Evolutionary conservation across 352 stramenopile genomes (phyloP).

Genomic region (Globisporangium camurandrum): DNA sequence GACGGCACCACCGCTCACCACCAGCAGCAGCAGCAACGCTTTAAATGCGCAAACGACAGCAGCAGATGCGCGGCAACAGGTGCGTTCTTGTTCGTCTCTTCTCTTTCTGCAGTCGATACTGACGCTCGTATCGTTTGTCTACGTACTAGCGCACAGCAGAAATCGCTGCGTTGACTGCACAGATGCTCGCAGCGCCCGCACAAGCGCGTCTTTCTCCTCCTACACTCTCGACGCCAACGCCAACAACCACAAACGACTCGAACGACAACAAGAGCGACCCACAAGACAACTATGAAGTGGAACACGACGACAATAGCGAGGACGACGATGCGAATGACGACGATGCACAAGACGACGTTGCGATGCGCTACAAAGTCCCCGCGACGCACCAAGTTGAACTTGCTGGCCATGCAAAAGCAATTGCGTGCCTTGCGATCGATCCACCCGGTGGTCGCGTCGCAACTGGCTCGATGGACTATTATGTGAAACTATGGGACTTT

Average conservation of each 20-base stretch:
- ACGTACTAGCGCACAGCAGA: conserved; percentile 59
- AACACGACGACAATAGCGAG: conserved; percentile 10
- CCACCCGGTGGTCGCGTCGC: conserved; percentile 54
- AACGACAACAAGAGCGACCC: conserved; percentile 24
- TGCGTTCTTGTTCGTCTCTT: conserved; percentile 8
- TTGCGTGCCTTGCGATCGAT: conserved; percentile 71
- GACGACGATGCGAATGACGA: conserved; percentile 25
- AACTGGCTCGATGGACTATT: conserved; percentile 79
- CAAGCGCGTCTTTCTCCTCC: too few species aligned
- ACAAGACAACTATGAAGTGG: not conserved
- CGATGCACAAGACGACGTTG: conserved; percentile 42
- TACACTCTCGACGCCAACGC: not conserved
- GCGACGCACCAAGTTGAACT: conserved; percentile 67
- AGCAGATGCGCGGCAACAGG: conserved; percentile 27
- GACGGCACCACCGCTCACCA: not conserved
- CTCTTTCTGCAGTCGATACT: too few species aligned
- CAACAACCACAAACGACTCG: conserved; percentile 21
- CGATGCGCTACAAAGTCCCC: conserved; percentile 55
- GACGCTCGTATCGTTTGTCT: too few species aligned
- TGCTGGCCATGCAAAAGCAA: conserved; percentile 41
- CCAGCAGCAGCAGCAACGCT: not conserved
- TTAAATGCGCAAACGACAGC: too few species aligned
- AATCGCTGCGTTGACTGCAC: conserved; percentile 61
- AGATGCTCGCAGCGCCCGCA: conserved; percentile 52
- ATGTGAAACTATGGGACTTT: conserved; percentile 85